phyloP scores from a whole-genome alignment of 2,329 filamentous ascomycete species.

The Pseudocercospora cruenta region DNA sequence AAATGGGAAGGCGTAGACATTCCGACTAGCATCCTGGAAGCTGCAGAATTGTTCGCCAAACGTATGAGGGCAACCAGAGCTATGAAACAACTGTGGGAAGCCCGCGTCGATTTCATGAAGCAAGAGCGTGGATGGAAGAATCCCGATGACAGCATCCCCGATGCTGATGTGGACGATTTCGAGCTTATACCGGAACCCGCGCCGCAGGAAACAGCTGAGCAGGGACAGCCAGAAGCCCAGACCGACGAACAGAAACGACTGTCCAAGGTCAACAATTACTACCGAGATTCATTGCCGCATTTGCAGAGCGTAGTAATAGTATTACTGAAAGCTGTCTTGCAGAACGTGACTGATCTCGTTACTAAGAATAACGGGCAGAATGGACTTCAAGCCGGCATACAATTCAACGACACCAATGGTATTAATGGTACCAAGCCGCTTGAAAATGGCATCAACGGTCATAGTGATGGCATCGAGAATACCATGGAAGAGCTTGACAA shows the following conservation, averaged over 20 bases:
- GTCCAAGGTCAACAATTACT: conserved; percentile 75
- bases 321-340: conserved; percentile 81
- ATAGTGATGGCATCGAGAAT: conserved; percentile 34
- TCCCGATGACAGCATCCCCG: conserved; percentile 40
- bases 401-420: conserved; percentile 40
- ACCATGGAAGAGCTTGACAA: conserved; percentile 76
- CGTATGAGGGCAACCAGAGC: conserved; percentile 89
- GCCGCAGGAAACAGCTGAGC: conserved; percentile 36
- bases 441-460: conserved; percentile 42
- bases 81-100: conserved; percentile 92
- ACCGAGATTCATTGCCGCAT: conserved; percentile 77
- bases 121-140: conserved; percentile 87
- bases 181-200: conserved; percentile 30
- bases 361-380: conserved; percentile 58
- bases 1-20: conserved; percentile 95
- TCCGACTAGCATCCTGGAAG: conserved; percentile 91
- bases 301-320: conserved; percentile 93
- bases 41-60: conserved; percentile 86
- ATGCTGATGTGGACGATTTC: conserved; percentile 40
- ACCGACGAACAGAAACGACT: conserved; percentile 35
- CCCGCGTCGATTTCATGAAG: conserved; percentile 86
- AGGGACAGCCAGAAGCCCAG: conserved; percentile 31
- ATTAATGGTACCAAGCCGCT: conserved; percentile 40
- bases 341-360: conserved; percentile 85
- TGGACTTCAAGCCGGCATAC: conserved; percentile 52